Evolutionary conservation across 2,329 filamentous ascomycete species (phyloP).

Genomic region (Colletotrichum sp.): DNA sequence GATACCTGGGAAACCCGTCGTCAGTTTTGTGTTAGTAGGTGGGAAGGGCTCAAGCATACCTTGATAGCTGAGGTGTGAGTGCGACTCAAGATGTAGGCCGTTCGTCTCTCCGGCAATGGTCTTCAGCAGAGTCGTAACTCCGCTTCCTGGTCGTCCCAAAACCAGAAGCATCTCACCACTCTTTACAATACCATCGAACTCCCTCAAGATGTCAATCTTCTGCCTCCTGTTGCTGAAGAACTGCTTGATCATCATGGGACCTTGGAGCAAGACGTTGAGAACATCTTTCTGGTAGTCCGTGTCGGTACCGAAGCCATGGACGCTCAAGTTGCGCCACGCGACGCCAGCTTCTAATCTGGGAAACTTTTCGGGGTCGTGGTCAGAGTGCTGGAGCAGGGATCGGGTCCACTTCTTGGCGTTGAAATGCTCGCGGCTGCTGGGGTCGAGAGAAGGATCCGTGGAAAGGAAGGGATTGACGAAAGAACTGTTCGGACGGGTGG

Average conservation of each 20-base stretch:
- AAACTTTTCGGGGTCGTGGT: constrained; percentile 37
- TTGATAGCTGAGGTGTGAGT: constrained; percentile 57
- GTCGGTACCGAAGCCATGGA: constrained; percentile 39
- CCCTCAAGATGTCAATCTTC: constrained; percentile 53
- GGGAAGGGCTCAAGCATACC: constrained; percentile 28
- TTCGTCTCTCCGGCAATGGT: constrained; percentile 58
- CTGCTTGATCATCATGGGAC: constrained; percentile 24
- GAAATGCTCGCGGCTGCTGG: constrained; percentile 46
- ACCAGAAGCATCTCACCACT: constrained; percentile 43
- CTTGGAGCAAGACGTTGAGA: constrained; percentile 30
- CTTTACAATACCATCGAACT: constrained; percentile 58
- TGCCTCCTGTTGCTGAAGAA: constrained; percentile 27
- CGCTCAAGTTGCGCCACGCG: constrained; percentile 41
- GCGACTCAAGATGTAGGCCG: constrained; percentile 50
- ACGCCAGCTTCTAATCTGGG: constrained; percentile 42
- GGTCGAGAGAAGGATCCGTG: constrained; percentile 43
- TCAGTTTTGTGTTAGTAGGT: not conserved
- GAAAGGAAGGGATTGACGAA: constrained; percentile 29
- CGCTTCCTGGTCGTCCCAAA: constrained; percentile 58
- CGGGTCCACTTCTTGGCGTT: constrained; percentile 50
- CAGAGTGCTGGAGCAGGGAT: constrained; percentile 46
- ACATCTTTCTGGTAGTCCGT: constrained; percentile 40
- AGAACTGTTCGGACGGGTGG: constrained; percentile 4
- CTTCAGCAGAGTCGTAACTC: constrained; percentile 64
- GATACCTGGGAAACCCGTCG: constrained; percentile 24